These are phyloP conservation scores for Musa balbisiana DNA, from an alignment of 202 grass and related monocot species.

Conservation along the genomic window DNA sequence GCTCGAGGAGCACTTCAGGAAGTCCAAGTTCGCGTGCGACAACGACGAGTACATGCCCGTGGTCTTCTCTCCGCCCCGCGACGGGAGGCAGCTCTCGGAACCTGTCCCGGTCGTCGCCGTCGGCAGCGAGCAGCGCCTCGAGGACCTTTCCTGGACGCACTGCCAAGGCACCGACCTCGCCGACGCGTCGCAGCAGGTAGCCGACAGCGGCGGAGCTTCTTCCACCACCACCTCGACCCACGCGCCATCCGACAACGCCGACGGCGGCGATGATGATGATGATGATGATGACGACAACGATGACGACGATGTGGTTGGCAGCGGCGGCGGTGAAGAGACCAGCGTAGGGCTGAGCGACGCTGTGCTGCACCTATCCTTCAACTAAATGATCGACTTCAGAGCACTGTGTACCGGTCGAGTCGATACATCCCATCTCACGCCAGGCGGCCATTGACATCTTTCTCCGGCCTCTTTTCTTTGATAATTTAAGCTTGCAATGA, in stretches of 20 bases:
- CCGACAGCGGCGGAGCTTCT: constrained; percentile 55
- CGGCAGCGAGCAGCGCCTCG: constrained; percentile 20
- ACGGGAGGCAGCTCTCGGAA: constrained; percentile 70
- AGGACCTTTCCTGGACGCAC: constrained; percentile 18
- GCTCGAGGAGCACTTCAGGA: constrained; percentile 96
- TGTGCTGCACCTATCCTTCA: background rate
- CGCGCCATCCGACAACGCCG: constrained; percentile 43
- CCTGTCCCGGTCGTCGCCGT: constrained; percentile 60
- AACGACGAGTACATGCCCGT: constrained; percentile 95
- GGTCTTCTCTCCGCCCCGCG: constrained; percentile 72
- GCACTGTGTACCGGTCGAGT: background rate
- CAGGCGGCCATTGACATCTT: background rate
- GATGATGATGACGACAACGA: background rate
- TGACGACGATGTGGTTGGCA: background rate
- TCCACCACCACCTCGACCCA: constrained; percentile 51
- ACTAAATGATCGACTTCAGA: background rate
- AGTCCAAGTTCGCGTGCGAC: constrained; percentile 96
- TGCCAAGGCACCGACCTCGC: constrained; percentile 15
- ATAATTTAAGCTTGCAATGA: background rate
- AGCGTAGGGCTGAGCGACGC: background rate
- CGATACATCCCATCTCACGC: background rate
- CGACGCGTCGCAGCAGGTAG: constrained; percentile 12
- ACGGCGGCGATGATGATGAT: constrained; percentile 26
- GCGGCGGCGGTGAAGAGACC: background rate
- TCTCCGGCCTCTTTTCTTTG: background rate